Percentiles rank a stretch among this genome's conserved stretches.
Evolutionary conservation across 352 stramenopile genomes (phyloP).

Genomic region (Blastocystis sp.): DNA sequence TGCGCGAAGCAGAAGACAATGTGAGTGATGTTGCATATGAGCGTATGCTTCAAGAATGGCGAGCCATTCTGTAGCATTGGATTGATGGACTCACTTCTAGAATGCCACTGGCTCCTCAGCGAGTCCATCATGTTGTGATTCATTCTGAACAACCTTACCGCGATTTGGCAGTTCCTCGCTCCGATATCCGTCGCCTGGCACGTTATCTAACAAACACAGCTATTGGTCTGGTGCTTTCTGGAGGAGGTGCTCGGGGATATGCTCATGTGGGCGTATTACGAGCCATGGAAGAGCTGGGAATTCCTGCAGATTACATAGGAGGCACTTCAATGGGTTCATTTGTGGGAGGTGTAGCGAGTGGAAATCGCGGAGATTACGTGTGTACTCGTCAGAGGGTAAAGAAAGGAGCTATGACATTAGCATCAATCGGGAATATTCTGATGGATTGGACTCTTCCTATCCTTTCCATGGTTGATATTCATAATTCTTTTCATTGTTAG

Average conservation of each 20-base stretch:
- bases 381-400: slow-evolving; percentile 27
- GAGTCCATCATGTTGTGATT: slow-evolving; percentile 42
- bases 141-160: background rate
- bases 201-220: slow-evolving; percentile 81
- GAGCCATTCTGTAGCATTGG: background rate
- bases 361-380: slow-evolving; percentile 37
- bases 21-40: slow-evolving; percentile 26
- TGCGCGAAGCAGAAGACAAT: slow-evolving; percentile 19
- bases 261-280: slow-evolving; percentile 85
- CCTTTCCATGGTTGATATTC: background rate
- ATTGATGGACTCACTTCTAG: background rate
- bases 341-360: slow-evolving; percentile 29
- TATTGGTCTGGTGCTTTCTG: slow-evolving; percentile 84
- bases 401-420: background rate
- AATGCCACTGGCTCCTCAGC: slow-evolving; percentile 12
- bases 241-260: slow-evolving; percentile 81
- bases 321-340: slow-evolving; percentile 70
- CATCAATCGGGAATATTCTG: background rate
- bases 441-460: slow-evolving; percentile 27
- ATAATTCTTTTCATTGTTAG: background rate
- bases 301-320: slow-evolving; percentile 84
- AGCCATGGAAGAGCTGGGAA: slow-evolving; percentile 80
- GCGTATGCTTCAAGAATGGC: slow-evolving; percentile 38
- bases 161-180: background rate
- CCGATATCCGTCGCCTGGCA: slow-evolving; percentile 73